These are phyloP conservation scores for Halophytophthora polymorphica DNA, from an alignment of 352 stramenopile species.

Conservation along the genomic window DNA sequence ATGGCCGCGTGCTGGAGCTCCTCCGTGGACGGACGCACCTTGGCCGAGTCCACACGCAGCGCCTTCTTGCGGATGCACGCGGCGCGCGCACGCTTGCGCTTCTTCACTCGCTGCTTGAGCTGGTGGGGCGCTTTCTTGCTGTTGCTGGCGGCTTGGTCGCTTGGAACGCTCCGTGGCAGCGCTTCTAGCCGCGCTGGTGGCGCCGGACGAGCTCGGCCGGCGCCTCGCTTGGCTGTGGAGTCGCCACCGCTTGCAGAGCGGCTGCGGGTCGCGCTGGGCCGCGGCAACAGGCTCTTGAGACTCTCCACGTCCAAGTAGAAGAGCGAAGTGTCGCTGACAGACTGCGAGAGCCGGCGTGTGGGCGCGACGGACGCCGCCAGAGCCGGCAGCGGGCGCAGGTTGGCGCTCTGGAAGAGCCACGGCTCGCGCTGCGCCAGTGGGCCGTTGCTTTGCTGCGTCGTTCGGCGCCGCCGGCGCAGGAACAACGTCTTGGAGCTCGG, in stretches of 20 bases:
- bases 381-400: constrained; percentile 24
- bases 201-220: constrained; percentile 14
- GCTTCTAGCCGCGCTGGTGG: constrained; percentile 41
- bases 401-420: constrained; percentile 72
- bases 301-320: constrained; percentile 72
- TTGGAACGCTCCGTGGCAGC: constrained; percentile 19
- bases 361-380: constrained; percentile 7
- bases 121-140: constrained; percentile 8
- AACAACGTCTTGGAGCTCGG: too few species aligned
- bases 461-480: too few species aligned
- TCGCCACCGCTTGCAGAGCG: constrained; percentile 24
- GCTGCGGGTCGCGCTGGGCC: constrained; percentile 8
- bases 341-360: constrained; percentile 16
- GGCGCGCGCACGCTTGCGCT: constrained; percentile 10
- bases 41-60: constrained; percentile 38
- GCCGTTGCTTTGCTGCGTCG: too few species aligned
- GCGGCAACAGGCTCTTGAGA: constrained; percentile 56
- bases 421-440: constrained; percentile 34
- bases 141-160: constrained; percentile 4
- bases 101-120: constrained; percentile 9
- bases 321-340: constrained; percentile 25
- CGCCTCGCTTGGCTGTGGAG: constrained; percentile 4
- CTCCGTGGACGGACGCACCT: constrained; percentile 25
- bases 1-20: constrained; percentile 9
- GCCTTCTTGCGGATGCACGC: constrained; percentile 39